phyloP scores from a whole-genome alignment of 2,329 filamentous ascomycete genomes.

The Colletotrichum tropicale region DNA sequence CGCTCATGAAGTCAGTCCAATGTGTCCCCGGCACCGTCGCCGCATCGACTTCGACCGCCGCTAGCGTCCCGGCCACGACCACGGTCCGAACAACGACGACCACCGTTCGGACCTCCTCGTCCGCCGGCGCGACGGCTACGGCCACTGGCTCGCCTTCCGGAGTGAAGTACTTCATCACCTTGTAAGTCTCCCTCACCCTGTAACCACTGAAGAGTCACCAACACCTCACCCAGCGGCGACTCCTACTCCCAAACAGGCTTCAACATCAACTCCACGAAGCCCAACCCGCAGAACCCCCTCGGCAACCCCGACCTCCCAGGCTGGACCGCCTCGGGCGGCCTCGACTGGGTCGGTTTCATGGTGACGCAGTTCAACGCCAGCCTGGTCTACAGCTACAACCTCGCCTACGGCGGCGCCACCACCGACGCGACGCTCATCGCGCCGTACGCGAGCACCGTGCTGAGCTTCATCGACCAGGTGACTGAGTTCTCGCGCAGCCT shows the following conservation, averaged over 20 bases:
- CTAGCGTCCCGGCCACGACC: neutral
- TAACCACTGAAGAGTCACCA: neutral
- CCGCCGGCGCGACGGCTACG: neutral
- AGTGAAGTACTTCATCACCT: conserved; percentile 43
- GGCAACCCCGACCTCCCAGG: conserved; percentile 63
- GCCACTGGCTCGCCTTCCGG: neutral
- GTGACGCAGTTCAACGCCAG: conserved; percentile 45
- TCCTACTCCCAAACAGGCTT: conserved; percentile 66
- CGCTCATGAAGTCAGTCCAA: neutral
- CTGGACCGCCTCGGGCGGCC: conserved; percentile 49
- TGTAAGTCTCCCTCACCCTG: conserved; percentile 30
- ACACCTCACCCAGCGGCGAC: conserved; percentile 50
- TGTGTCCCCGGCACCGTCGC: conserved; percentile 11
- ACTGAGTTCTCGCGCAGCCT: conserved; percentile 38
- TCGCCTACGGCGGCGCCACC: conserved; percentile 55
- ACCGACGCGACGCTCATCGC: conserved; percentile 52
- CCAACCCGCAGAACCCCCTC: conserved; percentile 58
- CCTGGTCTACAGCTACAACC: conserved; percentile 50
- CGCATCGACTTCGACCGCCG: neutral
- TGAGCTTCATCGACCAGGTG: conserved; percentile 58
- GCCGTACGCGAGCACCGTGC: conserved; percentile 51
- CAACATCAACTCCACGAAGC: conserved; percentile 51
- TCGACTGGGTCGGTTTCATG: conserved; percentile 54
- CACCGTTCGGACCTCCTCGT: neutral
- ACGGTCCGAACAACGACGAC: neutral